Base-by-base conservation (phyloP, 192 early-diverging fungal genomes). In the Phycomyces blakesleeanus region DNA sequence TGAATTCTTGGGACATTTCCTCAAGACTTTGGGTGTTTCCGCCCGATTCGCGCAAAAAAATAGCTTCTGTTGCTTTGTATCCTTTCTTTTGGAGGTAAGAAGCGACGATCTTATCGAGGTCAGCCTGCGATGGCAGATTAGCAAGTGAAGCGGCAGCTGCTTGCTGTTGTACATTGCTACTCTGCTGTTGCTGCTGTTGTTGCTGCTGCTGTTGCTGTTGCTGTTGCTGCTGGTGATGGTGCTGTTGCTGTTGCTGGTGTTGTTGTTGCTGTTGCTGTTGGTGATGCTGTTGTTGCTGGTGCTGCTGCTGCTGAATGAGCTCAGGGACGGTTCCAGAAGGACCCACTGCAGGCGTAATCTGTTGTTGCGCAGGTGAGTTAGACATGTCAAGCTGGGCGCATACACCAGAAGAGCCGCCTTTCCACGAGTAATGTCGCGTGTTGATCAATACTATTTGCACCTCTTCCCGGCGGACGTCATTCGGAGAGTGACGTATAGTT, bases 61-160 rank as follows among this genome's bases (percentile, higher is more conserved):
- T 84, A 10, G 73, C 55, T 51, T 90, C 89, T 0, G 90, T 81
- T 44, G 84, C 75, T 53, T 71, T 82, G 65, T 89, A 91, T 2
- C 90, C 90, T 56, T 87, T 88, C 41, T 83, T 72, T 49, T 83
- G 73, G 20, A 89, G 70, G 56, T 88, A 90, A 44, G 88, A 81
- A 40, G 83, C 71, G 11, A 89, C 85, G 16, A 88, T 81, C 54
- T 79, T 77, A 47, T 91, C 82, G 7, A 79, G 76, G 20, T 82
- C 81, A 10, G 52, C 29, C 14, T 38, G 41, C 0, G 67, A 57
- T 14, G 60, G 60, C 24, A 54, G 20, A 12, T 26, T 39, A 12
- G 56, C 44, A 47, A 18, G 18, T 6, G 44, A 47, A 47, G 44
- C 44, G 11, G 44, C 12, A 47, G 44, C 15, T 34, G 29, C 29